Base-by-base conservation (phyloP, 177 flowering plant species). In the Vitis hybrid region DNA sequence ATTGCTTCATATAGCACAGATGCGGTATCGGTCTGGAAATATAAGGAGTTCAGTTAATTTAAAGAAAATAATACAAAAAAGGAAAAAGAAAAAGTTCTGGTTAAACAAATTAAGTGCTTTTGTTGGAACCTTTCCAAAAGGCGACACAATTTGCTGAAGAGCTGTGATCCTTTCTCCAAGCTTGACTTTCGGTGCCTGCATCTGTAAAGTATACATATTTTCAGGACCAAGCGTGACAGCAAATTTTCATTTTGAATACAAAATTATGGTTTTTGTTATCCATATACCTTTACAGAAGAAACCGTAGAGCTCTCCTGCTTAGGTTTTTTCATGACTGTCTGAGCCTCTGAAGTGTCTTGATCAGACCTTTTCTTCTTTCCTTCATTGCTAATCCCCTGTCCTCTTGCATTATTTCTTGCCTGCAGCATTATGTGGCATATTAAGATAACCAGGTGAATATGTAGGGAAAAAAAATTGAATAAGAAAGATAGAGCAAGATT, bases 111-210 rank as follows among this genome's bases (percentile, higher is more conserved):
- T 11, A 11, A 11, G 51, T 57, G 49, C 17, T 6, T 11, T 49
- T 17, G 63, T 54, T 7, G 11, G 62, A 19, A 90, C 95, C 95
- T 88, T 89, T 74, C 95, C 95, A 58, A 86, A 90, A 28, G 95
- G 95, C n/a, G 92, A 87, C 51, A 90, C 95, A 69, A 90, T 86
- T 79, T 90, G 92, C 76, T 90, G 95, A 64, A 90, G 89, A 31
- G 90, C 84, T 59, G 90, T 80, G 69, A 90, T 84, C 69, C 77
- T 86, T 15, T 90, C 95, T n/a, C 73, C 81, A 13, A 85, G 53
- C 85, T 90, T 89, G 56, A 80, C 89, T 78, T 87, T 90, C 11
- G 92, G 89, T 67, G 73, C 86, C 69, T 86, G 89, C 50, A 78
- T 65, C 87, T 82, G 58, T 67, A 28, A n/a, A 20, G 17, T 47